Evolutionary conservation across 1,284 basidiomycete species (phyloP), one percentile per base, ranked within the genome.

Genomic region (Boletus albobrunnescens): DNA sequence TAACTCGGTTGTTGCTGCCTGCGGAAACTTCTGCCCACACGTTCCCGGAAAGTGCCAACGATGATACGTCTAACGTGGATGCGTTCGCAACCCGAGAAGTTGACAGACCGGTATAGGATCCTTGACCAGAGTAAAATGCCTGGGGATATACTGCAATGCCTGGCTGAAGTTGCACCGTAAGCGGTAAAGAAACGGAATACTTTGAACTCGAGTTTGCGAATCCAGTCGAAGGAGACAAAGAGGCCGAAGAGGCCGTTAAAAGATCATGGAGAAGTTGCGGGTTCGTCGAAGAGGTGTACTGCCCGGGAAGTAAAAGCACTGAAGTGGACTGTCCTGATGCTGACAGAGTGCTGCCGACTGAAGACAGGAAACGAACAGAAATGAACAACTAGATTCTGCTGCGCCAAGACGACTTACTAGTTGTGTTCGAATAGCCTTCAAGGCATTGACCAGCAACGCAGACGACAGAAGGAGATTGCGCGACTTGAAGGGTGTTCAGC

Each of bases 391-490:
- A 28, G n/a, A 22, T 22, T 23, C 8, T 32, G 53, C 50, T 36
- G 40, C 14, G 36, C 2, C 27, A 24, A 17, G 6, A 32, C 2
- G 11, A 76, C 80, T 56, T 61, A 87, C 85, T 73, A 42, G 84
- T 83, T 17, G 73, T 78, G 58, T 87, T 87, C 24, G 83, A 78
- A 67, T 71, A 77, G 50, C 85, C 85, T 66, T 87, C 75, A 50
- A 87, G 69, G 71, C 85, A 88, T 84, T 88, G 85, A 55, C 85
- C 86, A 64, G 85, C 82, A 84, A 87, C 70, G 74, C 85, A 88
- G 50, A 88, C 72, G 50, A 87, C 80, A 59, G 81, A 71, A 59
- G 73, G 69, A 59, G 75, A 73, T 71, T 82, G 78, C 52, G 81
- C 79, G 63, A 72, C 80, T 75, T 40, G 37, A 31, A 36, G 38